A percentile compares a stretch with the other conserved stretches of the same genome.
These are phyloP conservation scores for Colletotrichum sansevieriae DNA, from an alignment of 2,329 filamentous ascomycete species.

Conservation along the genomic window DNA sequence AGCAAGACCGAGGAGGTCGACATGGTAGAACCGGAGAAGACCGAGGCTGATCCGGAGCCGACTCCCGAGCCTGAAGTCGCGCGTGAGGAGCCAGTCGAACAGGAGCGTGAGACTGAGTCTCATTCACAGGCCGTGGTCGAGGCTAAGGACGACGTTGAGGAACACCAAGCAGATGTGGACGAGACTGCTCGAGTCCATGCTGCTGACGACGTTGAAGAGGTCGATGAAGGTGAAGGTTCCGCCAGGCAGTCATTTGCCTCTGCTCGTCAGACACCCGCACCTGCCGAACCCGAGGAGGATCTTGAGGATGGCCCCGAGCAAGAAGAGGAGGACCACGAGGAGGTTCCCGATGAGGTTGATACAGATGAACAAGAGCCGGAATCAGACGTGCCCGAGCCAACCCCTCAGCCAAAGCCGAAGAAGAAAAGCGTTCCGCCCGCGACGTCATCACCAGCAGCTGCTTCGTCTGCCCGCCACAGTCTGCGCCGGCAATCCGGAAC, in stretches of 20 bases:
- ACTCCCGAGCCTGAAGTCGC: conserved; percentile 42
- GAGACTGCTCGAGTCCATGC: not conserved
- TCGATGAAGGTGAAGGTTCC: not conserved
- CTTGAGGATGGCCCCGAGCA: conserved; percentile 5
- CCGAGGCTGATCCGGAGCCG: not conserved
- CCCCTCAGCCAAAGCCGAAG: conserved; percentile 39
- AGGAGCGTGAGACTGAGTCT: conserved; percentile 19
- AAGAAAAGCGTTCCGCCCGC: conserved; percentile 48
- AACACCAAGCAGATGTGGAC: conserved; percentile 44
- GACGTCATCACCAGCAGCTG: conserved; percentile 43
- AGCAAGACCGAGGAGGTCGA: conserved; percentile 25
- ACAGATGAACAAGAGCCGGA: conserved; percentile 26
- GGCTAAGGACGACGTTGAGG: conserved; percentile 32
- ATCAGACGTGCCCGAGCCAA: conserved; percentile 35
- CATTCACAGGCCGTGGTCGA: conserved; percentile 43
- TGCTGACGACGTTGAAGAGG: conserved; percentile 39
- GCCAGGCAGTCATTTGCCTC: conserved; percentile 36
- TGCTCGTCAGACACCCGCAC: conserved; percentile 39
- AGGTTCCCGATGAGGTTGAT: not conserved
- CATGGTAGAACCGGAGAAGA: not conserved
- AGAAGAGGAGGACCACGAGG: not conserved
- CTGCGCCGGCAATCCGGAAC: conserved; percentile 58
- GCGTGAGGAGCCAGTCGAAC: conserved; percentile 37
- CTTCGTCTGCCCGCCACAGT: conserved; percentile 45
- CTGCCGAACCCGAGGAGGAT: conserved; percentile 14